These are phyloP conservation scores for Echinochloa phyllopogon DNA, from an alignment of 176 grass and related monocot species.

Conservation along the genomic window DNA sequence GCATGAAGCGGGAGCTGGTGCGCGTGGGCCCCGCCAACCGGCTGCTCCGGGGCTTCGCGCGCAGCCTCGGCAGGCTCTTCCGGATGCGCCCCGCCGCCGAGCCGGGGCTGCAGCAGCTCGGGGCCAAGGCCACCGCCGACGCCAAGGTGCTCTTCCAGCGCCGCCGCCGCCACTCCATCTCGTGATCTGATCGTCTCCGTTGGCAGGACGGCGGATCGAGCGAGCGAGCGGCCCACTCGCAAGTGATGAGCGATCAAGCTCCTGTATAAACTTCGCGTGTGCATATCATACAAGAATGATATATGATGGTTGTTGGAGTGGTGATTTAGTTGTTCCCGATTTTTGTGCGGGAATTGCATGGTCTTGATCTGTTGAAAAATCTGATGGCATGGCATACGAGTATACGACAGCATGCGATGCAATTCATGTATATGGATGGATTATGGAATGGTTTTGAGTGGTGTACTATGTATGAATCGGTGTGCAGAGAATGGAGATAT, in stretches of 20 bases:
- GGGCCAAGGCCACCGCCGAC: conserved; percentile 65
- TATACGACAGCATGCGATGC: not conserved
- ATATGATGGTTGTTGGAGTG: not conserved
- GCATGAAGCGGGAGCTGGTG: conserved; percentile 90
- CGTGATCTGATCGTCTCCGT: conserved; percentile 38
- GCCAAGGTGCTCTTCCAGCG: conserved; percentile 74
- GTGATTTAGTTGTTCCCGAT: not conserved
- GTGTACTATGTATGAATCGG: not conserved
- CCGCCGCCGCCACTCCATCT: conserved; percentile 64
- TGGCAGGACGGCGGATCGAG: too few relatives aligned
- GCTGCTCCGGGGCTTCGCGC: conserved; percentile 70
- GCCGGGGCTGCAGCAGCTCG: conserved; percentile 45
- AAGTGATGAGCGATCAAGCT: not conserved
- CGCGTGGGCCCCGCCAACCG: conserved; percentile 77
- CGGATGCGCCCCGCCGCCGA: conserved; percentile 52
- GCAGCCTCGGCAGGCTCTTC: conserved; percentile 68
- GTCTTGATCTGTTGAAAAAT: not conserved
- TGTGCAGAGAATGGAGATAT: not conserved
- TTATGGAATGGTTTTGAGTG: not conserved
- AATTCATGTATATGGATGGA: conserved; percentile 15
- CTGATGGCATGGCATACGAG: conserved; percentile 1
- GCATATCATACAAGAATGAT: conserved; percentile 31
- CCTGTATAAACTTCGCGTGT: conserved; percentile 24
- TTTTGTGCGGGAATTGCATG: conserved; percentile 8
- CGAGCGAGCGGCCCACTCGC: too few relatives aligned